Evolutionary conservation across 2,329 filamentous ascomycete genomes (phyloP).

Genomic region (Arachnomyces sp.): DNA sequence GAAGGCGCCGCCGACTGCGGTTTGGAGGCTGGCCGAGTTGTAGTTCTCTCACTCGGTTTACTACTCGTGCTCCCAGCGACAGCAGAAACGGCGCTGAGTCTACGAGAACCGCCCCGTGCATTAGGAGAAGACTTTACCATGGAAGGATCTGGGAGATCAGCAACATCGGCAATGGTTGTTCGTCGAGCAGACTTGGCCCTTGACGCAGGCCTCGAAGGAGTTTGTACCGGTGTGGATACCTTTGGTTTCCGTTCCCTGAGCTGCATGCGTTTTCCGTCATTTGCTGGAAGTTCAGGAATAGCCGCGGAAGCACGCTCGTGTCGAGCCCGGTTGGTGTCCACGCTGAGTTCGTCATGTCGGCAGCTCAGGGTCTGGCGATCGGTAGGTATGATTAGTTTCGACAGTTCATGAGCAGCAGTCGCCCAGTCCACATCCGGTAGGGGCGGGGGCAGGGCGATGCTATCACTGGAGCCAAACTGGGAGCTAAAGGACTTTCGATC

Average conservation of each 20-base stretch:
- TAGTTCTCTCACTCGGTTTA: conserved; percentile 21
- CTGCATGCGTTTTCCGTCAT: conserved; percentile 57
- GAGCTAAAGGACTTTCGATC: conserved; percentile 33
- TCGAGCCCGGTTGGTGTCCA: conserved; percentile 54
- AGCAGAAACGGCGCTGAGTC: conserved; percentile 24
- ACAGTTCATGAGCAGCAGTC: conserved; percentile 72
- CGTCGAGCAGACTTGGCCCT: conserved; percentile 43
- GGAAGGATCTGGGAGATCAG: conserved; percentile 35
- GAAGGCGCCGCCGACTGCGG: conserved; percentile 11
- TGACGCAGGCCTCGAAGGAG: conserved; percentile 26
- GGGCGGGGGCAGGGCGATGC: conserved; percentile 51
- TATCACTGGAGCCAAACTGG: conserved; percentile 37
- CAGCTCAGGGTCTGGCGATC: conserved; percentile 68
- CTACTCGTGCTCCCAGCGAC: conserved; percentile 16
- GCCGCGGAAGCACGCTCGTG: conserved; percentile 56
- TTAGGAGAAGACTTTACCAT: conserved; percentile 16
- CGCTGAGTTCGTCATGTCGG: conserved; percentile 68
- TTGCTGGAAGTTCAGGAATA: conserved; percentile 34
- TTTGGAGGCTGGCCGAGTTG: conserved; percentile 19
- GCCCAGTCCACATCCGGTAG: conserved; percentile 80
- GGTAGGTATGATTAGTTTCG: conserved; percentile 69
- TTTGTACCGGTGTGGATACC: conserved; percentile 35
- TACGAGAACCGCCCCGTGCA: conserved; percentile 14
- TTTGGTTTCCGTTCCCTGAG: conserved; percentile 61
- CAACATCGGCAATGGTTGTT: conserved; percentile 52